These are phyloP conservation scores for Opeltia flavorubescens DNA, from an alignment of 495 filamentous ascomycete species.

Conservation along the genomic window DNA sequence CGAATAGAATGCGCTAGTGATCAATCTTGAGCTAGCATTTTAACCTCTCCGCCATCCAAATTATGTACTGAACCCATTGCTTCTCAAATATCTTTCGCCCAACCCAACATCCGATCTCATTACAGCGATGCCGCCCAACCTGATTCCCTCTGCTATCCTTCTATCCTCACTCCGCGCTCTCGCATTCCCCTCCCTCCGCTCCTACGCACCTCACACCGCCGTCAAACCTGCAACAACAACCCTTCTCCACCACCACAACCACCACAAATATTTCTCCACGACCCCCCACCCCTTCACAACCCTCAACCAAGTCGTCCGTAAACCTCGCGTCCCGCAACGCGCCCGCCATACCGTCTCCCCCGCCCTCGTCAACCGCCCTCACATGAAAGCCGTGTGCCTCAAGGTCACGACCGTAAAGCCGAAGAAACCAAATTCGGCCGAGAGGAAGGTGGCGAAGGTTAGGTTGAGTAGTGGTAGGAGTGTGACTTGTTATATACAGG, in stretches of 20 bases:
- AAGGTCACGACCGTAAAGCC: conserved; percentile 84
- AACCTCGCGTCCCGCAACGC: conserved; percentile 58
- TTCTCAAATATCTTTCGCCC: too few species aligned
- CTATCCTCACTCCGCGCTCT: background rate
- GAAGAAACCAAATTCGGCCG: conserved; percentile 97
- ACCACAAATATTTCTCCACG: conserved; percentile 31
- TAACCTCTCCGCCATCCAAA: too few species aligned
- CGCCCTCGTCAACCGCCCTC: conserved; percentile 59
- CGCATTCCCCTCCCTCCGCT: background rate
- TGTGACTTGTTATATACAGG: conserved; percentile 84
- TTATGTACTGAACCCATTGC: too few species aligned
- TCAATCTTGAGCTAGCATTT: too few species aligned
- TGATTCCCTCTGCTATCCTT: background rate
- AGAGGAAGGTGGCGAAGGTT: conserved; percentile 82
- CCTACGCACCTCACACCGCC: conserved; percentile 1
- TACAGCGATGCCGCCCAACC: background rate
- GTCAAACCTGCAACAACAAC: conserved; percentile 26
- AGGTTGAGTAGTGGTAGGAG: conserved; percentile 75
- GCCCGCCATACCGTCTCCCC: conserved; percentile 77
- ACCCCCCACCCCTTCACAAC: conserved; percentile 29
- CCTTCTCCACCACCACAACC: conserved; percentile 34
- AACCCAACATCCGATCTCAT: conserved; percentile 4
- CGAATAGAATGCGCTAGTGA: too few species aligned
- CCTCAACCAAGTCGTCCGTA: conserved; percentile 46
- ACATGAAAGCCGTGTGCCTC: conserved; percentile 89